These are phyloP conservation scores for Kockiozyma suomiensis DNA, from an alignment of 805 yeast species.

Conservation along the genomic window DNA sequence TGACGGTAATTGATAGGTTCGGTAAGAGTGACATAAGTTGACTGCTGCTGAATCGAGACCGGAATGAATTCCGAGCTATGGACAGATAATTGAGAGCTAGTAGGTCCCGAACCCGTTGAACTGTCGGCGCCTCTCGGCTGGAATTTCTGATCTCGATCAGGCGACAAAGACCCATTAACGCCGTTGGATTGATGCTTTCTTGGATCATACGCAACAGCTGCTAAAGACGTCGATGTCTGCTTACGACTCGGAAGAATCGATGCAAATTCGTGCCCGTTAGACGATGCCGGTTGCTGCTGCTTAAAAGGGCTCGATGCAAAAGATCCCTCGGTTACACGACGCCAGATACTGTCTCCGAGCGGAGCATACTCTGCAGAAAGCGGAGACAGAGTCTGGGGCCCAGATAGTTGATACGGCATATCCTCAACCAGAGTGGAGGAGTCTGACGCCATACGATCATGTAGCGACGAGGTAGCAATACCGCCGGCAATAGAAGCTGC, in stretches of 20 bases:
- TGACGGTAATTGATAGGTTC: slow-evolving; percentile 42
- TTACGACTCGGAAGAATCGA: neutral
- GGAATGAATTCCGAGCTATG: slow-evolving; percentile 31
- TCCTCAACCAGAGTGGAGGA: slow-evolving; percentile 3
- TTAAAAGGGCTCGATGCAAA: neutral
- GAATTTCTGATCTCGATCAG: slow-evolving; percentile 5
- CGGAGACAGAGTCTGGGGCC: neutral
- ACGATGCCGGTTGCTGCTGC: slow-evolving; percentile 1
- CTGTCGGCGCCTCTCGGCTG: neutral
- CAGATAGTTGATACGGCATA: neutral
- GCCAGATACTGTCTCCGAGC: slow-evolving; percentile 26
- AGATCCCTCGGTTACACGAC: neutral
- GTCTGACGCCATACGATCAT: slow-evolving; percentile 1
- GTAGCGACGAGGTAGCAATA: neutral
- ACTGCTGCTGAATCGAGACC: neutral
- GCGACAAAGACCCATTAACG: slow-evolving; percentile 8
- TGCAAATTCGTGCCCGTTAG: neutral
- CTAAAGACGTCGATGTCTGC: neutral
- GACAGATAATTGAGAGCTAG: slow-evolving; percentile 23
- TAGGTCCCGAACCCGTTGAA: neutral
- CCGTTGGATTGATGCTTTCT: neutral
- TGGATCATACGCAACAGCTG: neutral
- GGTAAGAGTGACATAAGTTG: slow-evolving; percentile 19
- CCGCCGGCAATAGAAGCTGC: neutral
- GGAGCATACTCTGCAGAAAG: slow-evolving; percentile 25